Evolutionary conservation across 192 early-diverging fungal species (phyloP), one percentile per base, ranked within the genome.

Genomic region (Blastocladiella britannica): DNA sequence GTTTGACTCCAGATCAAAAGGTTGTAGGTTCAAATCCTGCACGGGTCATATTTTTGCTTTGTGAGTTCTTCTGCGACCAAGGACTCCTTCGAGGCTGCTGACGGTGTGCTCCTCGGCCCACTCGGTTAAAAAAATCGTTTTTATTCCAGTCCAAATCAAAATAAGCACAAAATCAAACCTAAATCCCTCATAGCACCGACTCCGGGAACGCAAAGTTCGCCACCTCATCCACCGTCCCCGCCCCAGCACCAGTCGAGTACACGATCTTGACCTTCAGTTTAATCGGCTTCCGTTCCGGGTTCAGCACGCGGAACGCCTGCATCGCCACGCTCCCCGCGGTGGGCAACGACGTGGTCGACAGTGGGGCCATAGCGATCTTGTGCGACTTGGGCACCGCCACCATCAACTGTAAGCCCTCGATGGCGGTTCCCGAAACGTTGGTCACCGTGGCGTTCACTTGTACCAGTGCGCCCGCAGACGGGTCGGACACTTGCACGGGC

Each of bases 311-410:
- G 72, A 99, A 78, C 15, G 72, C 27, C 62, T 99, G 95, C 18
- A 77, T 83, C 25, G 80, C 88, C 4, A 66, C 68, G n/a, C n/a
- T n/a, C 25, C 65, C 62, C 6, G 80, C 82, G 25, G 74, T 70
- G 12, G 70, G 61, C 55, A 93, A 68, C 2, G 65, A 65, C 60
- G 71, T 88, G 5, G 73, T 71, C 5, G 82, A 84, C 0, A 89
- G 82, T 26, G 90, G 79, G 26, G 77, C 72, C 76, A 97, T 87
- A 61, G 83, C 80, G 54, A 97, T 72, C 67, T 85, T 82, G 58
- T 93, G 81, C 47, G 82, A 84, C 72, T 89, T 90, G 25, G 91
- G 91, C 15, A 99, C 93, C 0, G 95, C 95, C 12, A 91, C 92
- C 67, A 89, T 78, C 63, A 99, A 86, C 53, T 75, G 73, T 25